Evolutionary conservation across 2,329 filamentous ascomycete genomes (phyloP), one percentile per base, ranked within the genome.

Genomic region (Aspergillus neotritici): DNA sequence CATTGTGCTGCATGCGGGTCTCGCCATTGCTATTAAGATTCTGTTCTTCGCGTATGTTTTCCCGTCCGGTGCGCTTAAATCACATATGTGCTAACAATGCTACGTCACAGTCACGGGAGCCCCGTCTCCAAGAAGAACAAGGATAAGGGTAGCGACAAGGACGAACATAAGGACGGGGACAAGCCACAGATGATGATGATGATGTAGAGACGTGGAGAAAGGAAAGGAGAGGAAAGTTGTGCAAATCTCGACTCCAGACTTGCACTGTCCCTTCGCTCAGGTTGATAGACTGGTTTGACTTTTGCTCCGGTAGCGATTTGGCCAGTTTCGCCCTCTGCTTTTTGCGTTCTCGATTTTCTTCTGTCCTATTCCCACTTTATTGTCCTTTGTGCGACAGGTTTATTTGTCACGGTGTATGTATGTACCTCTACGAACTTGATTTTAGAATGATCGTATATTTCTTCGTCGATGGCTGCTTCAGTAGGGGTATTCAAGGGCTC

Each of bases 11-110:
- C 93, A 98, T 70, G 83, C 89, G 21, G 93, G 85, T n/a, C 75
- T 98, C 53, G 81, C 91, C 1, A 80, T 97, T 57, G 87, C 91
- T 4, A 97, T 98, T 69, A 97, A 97, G 77, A 84, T 96, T 46
- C 71, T 97, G 21, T 97, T 97, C 77, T 98, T 98, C 69, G 90
- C 89, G 55, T 78, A 71, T 48, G 76, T 69, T 37, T 36, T 35
- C 21, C 10, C 41, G 29, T 13, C 21, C 21, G 21, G 9, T 9
- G 21, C 21, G 5, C 21, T 25, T 25, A 9, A 5, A 1, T 9
- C 3, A 25, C 7, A 2, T 25, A 25, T 5, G 9, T 25, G 41
- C 50, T 52, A 44, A 53, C 52, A 37, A 47, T 41, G 33, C 40
- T n/a, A 36, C 12, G 28, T 37, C 49, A 34, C 45, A 71, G 69